Percentiles rank a stretch among this genome's conserved stretches.
phyloP scores from a whole-genome alignment of 2,329 filamentous ascomycete species.

The Stachybotrys chartarum region DNA sequence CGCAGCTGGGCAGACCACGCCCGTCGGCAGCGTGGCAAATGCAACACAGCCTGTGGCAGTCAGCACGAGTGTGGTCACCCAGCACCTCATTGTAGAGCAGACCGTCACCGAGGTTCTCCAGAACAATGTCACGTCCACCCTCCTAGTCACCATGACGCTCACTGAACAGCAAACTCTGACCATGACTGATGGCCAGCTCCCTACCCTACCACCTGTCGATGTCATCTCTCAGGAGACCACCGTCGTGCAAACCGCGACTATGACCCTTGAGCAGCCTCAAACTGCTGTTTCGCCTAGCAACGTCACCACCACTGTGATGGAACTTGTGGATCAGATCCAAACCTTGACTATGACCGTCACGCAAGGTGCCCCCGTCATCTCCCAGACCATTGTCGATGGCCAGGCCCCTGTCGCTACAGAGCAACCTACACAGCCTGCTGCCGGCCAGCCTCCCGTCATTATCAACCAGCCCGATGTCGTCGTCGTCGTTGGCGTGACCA shows the following conservation, averaged over 20 bases:
- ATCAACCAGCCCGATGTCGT: constrained; percentile 10
- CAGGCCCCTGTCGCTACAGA: background rate
- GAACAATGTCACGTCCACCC: constrained; percentile 2
- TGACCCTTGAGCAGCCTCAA: background rate
- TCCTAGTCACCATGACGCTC: background rate
- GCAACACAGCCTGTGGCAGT: background rate
- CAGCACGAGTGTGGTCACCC: background rate
- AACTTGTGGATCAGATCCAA: background rate
- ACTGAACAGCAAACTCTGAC: background rate
- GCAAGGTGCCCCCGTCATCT: constrained; percentile 1
- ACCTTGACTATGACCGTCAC: background rate
- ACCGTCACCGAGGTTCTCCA: background rate
- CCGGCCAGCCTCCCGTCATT: constrained; percentile 10
- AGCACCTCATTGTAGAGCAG: background rate
- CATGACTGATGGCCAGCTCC: background rate
- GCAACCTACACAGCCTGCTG: constrained; percentile 2
- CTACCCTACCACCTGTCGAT: constrained; percentile 1
- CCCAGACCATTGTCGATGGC: constrained; percentile 2
- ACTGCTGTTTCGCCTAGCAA: background rate
- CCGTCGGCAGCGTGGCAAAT: background rate
- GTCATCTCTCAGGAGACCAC: constrained; percentile 1
- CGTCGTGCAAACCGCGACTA: background rate
- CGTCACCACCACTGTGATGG: background rate
- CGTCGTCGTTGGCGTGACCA: constrained; percentile 13
- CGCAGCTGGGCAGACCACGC: background rate